Evolutionary conservation across 441 rosid species (phyloP), one percentile per base, ranked within the genome.

Genomic region (Gossypium laxum): DNA sequence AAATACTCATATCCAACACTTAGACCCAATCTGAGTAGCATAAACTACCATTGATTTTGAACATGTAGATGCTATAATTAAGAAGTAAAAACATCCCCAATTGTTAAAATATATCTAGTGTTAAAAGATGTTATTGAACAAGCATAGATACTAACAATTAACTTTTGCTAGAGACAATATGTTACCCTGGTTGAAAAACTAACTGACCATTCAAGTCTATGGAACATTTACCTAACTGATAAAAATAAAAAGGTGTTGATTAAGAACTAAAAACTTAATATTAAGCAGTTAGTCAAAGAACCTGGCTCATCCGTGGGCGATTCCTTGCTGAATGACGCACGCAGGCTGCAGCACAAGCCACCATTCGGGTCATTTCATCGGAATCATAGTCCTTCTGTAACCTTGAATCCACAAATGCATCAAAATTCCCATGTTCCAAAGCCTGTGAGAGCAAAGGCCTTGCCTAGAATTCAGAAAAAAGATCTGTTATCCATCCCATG

Each of bases 231-330:
- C 5, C 28, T 4, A 19, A 15, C 18, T 52, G 50, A 69, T 52
- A 24, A 52, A 48, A 54, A 10, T 41, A 4, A 50, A 63, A 21
- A 14, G 5, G 17, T 1, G 14, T 1, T 66, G 8, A 30, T 68
- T 5, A 18, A 22, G 52, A 19, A 15, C 6, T 41, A 71, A 26
- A 30, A 69, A 61, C 67, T 14, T 51, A 52, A 55, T 2, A 56
- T 47, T 12, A 18, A 28, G 41, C 55, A 43, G 48, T 18, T 50
- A 21, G 15, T 66, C n/a, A 47, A 57, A 74, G 59, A 78, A 88
- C 92, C 88, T 88, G 87, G 73, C 88, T 88, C 86, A 86, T 88
- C 15, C 75, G 83, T 47, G 90, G 92, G 2, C 90, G 86, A 32
- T 69, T 78, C 69, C 82, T 82, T 0, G 88, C 82, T 4, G 90